Base-by-base conservation (phyloP, 2,329 filamentous ascomycete species). In the Apiospora koreana region DNA sequence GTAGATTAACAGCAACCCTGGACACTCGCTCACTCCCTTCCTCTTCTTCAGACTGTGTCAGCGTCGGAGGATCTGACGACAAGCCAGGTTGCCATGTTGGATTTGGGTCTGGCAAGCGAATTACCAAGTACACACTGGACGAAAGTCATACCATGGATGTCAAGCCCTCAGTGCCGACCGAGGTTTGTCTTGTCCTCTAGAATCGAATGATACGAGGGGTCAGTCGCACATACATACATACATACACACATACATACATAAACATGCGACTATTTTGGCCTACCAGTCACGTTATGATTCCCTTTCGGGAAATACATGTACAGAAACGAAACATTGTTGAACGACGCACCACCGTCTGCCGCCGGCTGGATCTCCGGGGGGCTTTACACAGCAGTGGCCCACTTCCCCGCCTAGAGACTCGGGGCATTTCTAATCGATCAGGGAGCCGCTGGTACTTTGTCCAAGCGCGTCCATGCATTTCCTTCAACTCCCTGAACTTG, bases 351-450 rank as follows among this genome's bases (percentile, higher is more conserved):
- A 43, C 41, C 41, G 41, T 43, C 41, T 43, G 41, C 28, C 50
- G 28, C 50, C 50, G 16, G 16, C 50, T 58, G 54, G 18, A 23
- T 62, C 54, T 62, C 54, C 31, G 31, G 54, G 1, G 46, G 54
- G 31, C 50, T 35, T 28, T 16, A 31, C 54, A 62, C 54, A 62
- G 21, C 54, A 62, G 54, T 18, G 54, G 54, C 31, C 54, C 54
- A 62, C 54, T 62, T 62, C 54, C 54, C 54, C 54, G 54, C 54
- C 54, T 62, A 35, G 23, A 10, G 54, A 62, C 12, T 62, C 54
- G 54, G 54, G 31, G 54, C 28, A 62, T 62, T 62, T 38, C 54
- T 62, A 38, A n/a, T 38, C 54, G 54, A 62, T 62, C 54, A 31
- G 54, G 18, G 31, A 38, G 54, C 31, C 31, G 54, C 54, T 38